phyloP scores from a whole-genome alignment of 208 protist genomes.

The Leishmania guyanensis region DNA sequence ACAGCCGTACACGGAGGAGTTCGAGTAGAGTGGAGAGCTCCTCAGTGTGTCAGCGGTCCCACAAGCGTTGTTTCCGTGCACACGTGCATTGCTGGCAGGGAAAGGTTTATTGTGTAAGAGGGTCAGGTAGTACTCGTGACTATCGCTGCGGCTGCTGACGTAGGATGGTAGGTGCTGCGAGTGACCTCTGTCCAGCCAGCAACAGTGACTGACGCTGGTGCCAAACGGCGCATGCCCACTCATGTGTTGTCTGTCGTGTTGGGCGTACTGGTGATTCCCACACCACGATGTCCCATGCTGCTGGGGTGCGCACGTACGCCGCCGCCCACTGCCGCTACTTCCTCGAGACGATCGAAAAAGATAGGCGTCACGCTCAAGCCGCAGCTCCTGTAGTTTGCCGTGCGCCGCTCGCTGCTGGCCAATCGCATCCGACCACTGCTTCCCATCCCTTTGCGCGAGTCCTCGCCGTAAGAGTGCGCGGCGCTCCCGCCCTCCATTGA shows the following conservation, averaged over 20 bases:
- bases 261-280: not conserved
- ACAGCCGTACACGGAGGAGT: not conserved
- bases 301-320: not conserved
- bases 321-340: not conserved
- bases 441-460: constrained; percentile 3
- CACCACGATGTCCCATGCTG: not conserved
- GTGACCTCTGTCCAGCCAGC: constrained; percentile 1
- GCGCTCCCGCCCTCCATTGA: not conserved
- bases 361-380: constrained; percentile 11
- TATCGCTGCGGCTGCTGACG: not conserved
- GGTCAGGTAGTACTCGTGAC: not conserved
- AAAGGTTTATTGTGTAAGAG: not conserved
- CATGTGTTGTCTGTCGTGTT: not conserved
- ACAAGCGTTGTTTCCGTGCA: not conserved
- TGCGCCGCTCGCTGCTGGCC: constrained; percentile 16
- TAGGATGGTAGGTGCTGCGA: not conserved
- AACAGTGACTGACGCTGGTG: constrained; percentile 13
- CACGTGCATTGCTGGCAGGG: not conserved
- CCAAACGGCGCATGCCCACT: constrained; percentile 19
- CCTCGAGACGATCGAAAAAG: not conserved
- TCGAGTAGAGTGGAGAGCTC: not conserved
- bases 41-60: not conserved
- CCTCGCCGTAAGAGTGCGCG: not conserved
- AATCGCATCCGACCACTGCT: constrained; percentile 9
- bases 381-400: constrained; percentile 22